phyloP scores from a whole-genome alignment of 2,329 filamentous ascomycete genomes.

The Colletotrichum paranaense region DNA sequence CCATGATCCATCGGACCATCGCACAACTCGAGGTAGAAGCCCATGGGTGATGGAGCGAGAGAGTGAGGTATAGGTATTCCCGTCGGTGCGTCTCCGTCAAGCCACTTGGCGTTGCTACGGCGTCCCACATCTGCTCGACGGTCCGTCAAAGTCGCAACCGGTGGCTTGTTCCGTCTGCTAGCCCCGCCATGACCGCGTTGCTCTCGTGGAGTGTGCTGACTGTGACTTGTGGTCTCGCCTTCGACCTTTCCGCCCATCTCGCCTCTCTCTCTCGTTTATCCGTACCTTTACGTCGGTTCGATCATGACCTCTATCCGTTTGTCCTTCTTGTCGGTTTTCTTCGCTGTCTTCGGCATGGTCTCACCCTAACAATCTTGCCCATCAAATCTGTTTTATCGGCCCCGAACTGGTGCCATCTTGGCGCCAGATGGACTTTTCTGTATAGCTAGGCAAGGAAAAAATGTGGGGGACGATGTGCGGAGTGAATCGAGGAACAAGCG shows the following conservation, averaged over 20 bases:
- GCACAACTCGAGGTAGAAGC: constrained; percentile 13
- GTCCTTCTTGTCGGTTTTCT: not conserved
- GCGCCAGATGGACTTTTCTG: not conserved
- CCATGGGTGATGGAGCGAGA: not conserved
- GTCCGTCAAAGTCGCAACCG: constrained; percentile 18
- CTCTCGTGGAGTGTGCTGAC: constrained; percentile 8
- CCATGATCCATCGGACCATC: not conserved
- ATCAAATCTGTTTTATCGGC: not conserved
- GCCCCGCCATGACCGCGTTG: constrained; percentile 22
- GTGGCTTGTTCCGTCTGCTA: constrained; percentile 13
- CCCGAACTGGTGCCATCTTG: not conserved
- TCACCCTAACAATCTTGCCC: not conserved
- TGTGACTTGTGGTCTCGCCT: not conserved
- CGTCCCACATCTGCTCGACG: not conserved
- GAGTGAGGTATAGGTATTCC: not conserved
- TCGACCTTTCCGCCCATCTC: not conserved
- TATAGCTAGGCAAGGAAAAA: not conserved
- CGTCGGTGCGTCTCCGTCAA: constrained; percentile 18
- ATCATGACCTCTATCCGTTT: constrained; percentile 13
- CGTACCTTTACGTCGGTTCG: not conserved
- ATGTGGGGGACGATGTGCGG: not conserved
- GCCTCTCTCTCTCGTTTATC: not conserved
- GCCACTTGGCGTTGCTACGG: constrained; percentile 12
- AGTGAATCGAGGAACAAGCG: not conserved
- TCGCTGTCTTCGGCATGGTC: constrained; percentile 29